Percentiles rank a stretch among this genome's conserved stretches.
phyloP scores from a whole-genome alignment of 768 basidiomycete species.

The Russula lepida region DNA sequence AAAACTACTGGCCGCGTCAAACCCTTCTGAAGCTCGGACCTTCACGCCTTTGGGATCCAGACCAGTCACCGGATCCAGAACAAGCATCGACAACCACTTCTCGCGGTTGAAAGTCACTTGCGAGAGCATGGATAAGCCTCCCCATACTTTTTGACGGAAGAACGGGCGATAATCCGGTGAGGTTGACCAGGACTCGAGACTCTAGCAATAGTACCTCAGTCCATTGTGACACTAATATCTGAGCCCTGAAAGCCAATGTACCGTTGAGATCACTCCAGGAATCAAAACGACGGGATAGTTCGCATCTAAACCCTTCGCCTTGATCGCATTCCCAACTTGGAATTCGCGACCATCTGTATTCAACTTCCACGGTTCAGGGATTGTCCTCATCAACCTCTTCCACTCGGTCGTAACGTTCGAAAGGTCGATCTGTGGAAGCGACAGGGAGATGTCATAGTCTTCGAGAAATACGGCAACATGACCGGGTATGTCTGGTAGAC shows the following conservation, averaged over 20 bases:
- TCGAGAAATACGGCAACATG: constrained; percentile 59
- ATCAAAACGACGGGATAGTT: constrained; percentile 77
- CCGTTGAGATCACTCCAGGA: constrained; percentile 86
- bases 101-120: constrained; percentile 80
- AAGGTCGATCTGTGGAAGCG: constrained; percentile 59
- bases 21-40: constrained; percentile 86
- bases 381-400: constrained; percentile 52
- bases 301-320: constrained; percentile 54
- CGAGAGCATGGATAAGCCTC: constrained; percentile 74
- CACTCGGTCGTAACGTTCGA: constrained; percentile 66
- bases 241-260: constrained; percentile 27
- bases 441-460: constrained; percentile 60
- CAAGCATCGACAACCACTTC: constrained; percentile 83
- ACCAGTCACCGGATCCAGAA: constrained; percentile 86
- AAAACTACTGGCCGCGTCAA: constrained; percentile 81
- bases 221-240: not conserved
- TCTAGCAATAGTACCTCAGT: constrained; percentile 31
- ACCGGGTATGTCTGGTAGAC: constrained; percentile 60
- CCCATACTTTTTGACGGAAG: constrained; percentile 87
- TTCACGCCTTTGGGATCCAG: constrained; percentile 81
- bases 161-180: constrained; percentile 74
- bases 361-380: constrained; percentile 78
- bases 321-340: constrained; percentile 61
- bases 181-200: constrained; percentile 92
- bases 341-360: constrained; percentile 77